Evolutionary conservation across 768 basidiomycete genomes (phyloP).

Genomic region (Fibroporia radiculosa): DNA sequence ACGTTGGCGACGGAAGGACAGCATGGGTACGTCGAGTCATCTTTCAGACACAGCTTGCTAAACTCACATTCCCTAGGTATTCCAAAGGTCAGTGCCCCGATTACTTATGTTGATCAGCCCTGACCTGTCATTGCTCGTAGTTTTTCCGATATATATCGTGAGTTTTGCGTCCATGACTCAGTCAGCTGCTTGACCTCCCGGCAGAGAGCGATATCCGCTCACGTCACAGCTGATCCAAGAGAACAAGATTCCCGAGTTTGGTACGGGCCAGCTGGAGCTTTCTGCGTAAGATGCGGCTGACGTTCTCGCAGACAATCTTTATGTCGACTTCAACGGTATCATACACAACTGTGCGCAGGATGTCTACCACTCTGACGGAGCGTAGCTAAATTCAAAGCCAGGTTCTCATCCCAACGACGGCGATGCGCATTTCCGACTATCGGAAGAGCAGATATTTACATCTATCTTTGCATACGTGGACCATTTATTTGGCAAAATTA

Average conservation of each 20-base stretch:
- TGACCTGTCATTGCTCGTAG: conserved; percentile 30
- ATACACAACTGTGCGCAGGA: conserved; percentile 64
- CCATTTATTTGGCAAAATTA: conserved; percentile 93
- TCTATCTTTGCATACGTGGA: conserved; percentile 97
- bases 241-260: conserved; percentile 99
- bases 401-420: conserved; percentile 96
- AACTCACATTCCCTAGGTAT: conserved; percentile 27
- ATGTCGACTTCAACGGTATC: conserved; percentile 92
- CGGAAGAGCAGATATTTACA: conserved; percentile 96
- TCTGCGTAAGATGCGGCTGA: conserved; percentile 6
- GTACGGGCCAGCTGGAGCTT: conserved; percentile 31
- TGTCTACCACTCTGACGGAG: background rate
- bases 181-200: conserved; percentile 1
- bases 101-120: background rate
- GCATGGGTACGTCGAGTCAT: background rate
- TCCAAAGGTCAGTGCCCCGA: conserved; percentile 33
- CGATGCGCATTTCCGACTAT: conserved; percentile 90
- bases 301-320: conserved; percentile 62
- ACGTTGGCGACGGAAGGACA: too few relatives aligned
- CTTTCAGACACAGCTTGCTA: background rate
- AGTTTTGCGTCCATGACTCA: conserved; percentile 18
- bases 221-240: conserved; percentile 97
- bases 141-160: conserved; percentile 97
- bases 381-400: conserved; percentile 14
- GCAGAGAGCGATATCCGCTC: conserved; percentile 92